These are phyloP conservation scores for Hippophae rhamnoides DNA, from an alignment of 306 rosid species.

Conservation along the genomic window DNA sequence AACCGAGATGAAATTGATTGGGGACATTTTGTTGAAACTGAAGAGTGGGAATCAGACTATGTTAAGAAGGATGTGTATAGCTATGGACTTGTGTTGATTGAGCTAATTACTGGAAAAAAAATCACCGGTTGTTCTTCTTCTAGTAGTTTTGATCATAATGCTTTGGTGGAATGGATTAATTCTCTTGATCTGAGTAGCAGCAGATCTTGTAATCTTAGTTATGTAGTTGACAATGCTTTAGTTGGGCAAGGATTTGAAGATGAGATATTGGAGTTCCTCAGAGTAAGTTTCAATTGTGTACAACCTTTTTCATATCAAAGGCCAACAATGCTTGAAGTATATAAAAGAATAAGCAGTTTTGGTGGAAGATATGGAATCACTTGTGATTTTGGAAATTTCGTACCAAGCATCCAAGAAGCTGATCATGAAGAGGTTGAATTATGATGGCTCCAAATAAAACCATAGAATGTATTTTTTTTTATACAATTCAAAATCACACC, in stretches of 20 bases:
- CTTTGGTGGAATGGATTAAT: slow-evolving; percentile 6
- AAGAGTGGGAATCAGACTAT: slow-evolving; percentile 12
- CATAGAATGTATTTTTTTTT: too few species aligned
- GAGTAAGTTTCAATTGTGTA: slow-evolving; percentile 1
- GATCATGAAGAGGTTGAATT: too few species aligned
- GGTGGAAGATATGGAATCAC: slow-evolving; percentile 8
- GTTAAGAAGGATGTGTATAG: slow-evolving; percentile 16
- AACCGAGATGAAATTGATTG: slow-evolving; percentile 10
- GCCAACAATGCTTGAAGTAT: slow-evolving; percentile 19
- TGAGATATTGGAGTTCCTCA: slow-evolving; percentile 7
- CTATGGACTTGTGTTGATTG: slow-evolving; percentile 11
- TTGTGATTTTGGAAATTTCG: background rate
- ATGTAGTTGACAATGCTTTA: slow-evolving; percentile 8
- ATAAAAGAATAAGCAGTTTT: background rate
- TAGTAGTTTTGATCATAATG: slow-evolving; percentile 1
- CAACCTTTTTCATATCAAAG: slow-evolving; percentile 9
- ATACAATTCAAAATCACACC: too few species aligned
- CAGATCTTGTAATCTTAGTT: background rate
- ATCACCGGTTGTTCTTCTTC: background rate
- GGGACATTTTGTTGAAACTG: background rate
- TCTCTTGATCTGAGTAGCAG: background rate
- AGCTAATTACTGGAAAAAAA: slow-evolving; percentile 6
- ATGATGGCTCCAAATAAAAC: too few species aligned
- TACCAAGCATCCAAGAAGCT: background rate
- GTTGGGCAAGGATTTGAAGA: slow-evolving; percentile 6